Evolutionary conservation across 768 basidiomycete species (phyloP), one percentile per base, ranked within the genome.

Genomic region (Gelatoporia subvermispora): DNA sequence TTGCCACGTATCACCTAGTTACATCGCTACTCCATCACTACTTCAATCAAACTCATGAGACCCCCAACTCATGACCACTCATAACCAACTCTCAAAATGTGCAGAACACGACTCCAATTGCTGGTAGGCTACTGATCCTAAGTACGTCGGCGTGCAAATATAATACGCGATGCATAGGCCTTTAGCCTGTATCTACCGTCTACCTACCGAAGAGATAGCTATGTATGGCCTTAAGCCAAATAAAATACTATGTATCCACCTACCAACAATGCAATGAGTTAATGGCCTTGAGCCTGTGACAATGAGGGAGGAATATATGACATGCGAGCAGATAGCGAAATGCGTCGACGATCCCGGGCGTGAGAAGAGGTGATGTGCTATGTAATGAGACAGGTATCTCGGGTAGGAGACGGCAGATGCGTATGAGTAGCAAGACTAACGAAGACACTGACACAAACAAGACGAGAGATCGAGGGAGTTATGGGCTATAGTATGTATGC

Each of bases 111-210:
- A 16, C 37, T 42, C 16, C 41, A 21, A 42, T 42, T 21, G 41
- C 41, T n/a, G 11, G 28, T 31, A 42, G 15, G n/a, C 13, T 16
- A 34, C 41, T 52, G 55, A 50, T 51, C 59, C 61, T 60, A 60
- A 55, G 55, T 53, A 56, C 57, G 53, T 53, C 48, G 40, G 51
- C 50, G 52, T 56, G 54, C 53, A 54, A 55, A 52, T 55, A 56
- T 56, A 55, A 59, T 54, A 60, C 60, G 60, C 60, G 51, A 54
- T 57, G 61, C 56, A 56, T 54, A 52, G 54, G 50, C 53, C 57
- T 55, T 58, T 24, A 58, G 57, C 57, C 42, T 48, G 41, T 43
- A 39, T 35, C 40, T 44, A 46, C 52, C 28, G 28, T 21, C 18
- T 52, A 48, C 46, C 51, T 45, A 25, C 22, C 15, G 23, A 43